phyloP scores from a whole-genome alignment of 2,329 filamentous ascomycete species.

The Fusarium sororula region DNA sequence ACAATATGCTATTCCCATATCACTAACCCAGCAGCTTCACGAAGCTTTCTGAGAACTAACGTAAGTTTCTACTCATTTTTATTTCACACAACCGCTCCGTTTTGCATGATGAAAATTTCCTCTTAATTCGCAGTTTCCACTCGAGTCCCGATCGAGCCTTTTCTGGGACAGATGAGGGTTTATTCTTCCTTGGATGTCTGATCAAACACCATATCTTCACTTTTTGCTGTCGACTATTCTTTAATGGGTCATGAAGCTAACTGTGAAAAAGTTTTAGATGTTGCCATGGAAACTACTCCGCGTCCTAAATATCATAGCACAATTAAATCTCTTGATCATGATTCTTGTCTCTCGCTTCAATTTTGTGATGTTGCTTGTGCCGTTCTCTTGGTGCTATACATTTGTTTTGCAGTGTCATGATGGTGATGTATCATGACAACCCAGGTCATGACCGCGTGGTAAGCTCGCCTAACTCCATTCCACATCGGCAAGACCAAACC shows the following conservation, averaged over 20 bases:
- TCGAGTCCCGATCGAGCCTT: conserved; percentile 76
- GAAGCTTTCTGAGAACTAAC: neutral
- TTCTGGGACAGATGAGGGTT: conserved; percentile 74
- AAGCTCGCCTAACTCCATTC: neutral
- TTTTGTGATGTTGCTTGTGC: neutral
- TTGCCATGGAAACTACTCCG: neutral
- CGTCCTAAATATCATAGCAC: neutral
- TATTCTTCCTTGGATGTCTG: conserved; percentile 82
- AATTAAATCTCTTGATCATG: neutral
- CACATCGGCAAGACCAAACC: neutral
- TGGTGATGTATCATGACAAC: neutral
- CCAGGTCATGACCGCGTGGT: neutral
- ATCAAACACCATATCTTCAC: conserved; percentile 48
- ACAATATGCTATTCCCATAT: neutral
- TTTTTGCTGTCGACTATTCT: conserved; percentile 14
- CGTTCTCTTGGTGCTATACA: no score
- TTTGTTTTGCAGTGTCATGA: neutral
- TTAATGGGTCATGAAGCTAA: conserved; percentile 34
- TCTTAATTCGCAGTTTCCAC: conserved; percentile 90
- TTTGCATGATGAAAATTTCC: conserved; percentile 76
- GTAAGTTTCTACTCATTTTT: conserved; percentile 31
- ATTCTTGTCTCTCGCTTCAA: neutral
- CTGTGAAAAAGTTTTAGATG: conserved; percentile 23
- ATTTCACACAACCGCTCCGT: conserved; percentile 5
- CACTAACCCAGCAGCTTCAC: conserved; percentile 20